Percentiles rank a stretch among this genome's conserved stretches.
Conservation (phyloP, 1,284 basidiomycete species). For the Cryptococcus jaspeensis region DNA sequence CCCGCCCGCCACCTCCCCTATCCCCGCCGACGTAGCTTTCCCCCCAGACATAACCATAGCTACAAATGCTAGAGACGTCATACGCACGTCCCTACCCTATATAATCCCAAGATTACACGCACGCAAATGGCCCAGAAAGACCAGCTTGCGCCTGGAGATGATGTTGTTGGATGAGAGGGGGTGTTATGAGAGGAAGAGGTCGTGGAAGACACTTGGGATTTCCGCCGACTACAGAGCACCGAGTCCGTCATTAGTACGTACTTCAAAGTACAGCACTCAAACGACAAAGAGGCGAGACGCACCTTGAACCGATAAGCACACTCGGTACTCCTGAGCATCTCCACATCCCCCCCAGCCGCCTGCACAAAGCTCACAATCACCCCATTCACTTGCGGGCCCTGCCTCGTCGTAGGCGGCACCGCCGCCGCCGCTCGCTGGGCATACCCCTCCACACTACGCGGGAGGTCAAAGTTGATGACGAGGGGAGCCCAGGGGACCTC, state of each 20-base stretch:
- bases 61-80: no score
- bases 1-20: no score
- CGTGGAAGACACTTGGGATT: constrained; percentile 47
- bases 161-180: no score
- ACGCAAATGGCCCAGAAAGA: no score
- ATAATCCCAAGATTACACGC: no score
- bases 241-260: neutral
- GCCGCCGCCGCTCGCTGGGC: constrained; percentile 61
- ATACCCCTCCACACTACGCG: constrained; percentile 93
- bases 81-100: no score
- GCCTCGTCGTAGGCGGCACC: constrained; percentile 55
- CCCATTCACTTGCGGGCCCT: constrained; percentile 55
- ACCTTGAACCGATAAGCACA: constrained; percentile 84
- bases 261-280: neutral
- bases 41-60: no score
- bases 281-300: constrained; percentile 12
- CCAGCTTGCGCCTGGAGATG: no score
- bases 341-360: constrained; percentile 92
- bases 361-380: constrained; percentile 94
- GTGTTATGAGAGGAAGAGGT: constrained; percentile 31
- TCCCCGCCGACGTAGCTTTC: no score
- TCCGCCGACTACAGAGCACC: constrained; percentile 39
- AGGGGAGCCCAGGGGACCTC: constrained; percentile 87
- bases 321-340: constrained; percentile 96
- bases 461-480: constrained; percentile 91